Evolutionary conservation across 1,139 yeast genomes (phyloP).

Genomic region (Pichia sp.): DNA sequence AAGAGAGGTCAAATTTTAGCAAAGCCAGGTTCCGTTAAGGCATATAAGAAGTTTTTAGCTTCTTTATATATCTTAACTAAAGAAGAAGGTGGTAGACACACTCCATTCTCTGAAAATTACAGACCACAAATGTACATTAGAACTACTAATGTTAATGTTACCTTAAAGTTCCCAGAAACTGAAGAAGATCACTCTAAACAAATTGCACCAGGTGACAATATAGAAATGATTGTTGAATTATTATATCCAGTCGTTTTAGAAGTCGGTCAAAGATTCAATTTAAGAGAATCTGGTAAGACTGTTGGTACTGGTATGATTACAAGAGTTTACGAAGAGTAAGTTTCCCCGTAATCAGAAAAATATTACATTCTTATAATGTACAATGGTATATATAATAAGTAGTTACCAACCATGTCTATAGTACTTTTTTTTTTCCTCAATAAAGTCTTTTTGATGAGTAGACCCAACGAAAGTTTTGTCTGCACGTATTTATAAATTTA

Average conservation of each 20-base stretch:
- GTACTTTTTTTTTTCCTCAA: too few relatives aligned
- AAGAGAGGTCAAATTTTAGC: constrained; percentile 97
- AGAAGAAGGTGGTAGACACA: constrained; percentile 99
- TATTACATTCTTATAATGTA: too few relatives aligned
- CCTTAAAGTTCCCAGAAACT: constrained; percentile 86
- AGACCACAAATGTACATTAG: constrained; percentile 97
- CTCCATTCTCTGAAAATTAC: constrained; percentile 94
- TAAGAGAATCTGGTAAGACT: constrained; percentile 99
- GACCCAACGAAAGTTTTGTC: too few relatives aligned
- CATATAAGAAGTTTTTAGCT: constrained; percentile 91
- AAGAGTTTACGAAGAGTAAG: constrained; percentile 67
- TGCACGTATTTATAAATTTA: too few relatives aligned
- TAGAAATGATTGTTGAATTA: constrained; percentile 91
- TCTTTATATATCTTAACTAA: constrained; percentile 87
- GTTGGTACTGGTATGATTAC: constrained; percentile 98
- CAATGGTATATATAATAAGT: too few relatives aligned
- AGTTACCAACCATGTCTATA: constrained; percentile 14
- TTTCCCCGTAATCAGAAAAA: too few relatives aligned
- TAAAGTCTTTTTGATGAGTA: too few relatives aligned
- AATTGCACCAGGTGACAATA: constrained; percentile 98
- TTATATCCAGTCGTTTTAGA: constrained; percentile 92
- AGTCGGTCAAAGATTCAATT: constrained; percentile 95
- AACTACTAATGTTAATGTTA: constrained; percentile 93
- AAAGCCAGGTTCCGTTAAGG: constrained; percentile 86
- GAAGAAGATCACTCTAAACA: constrained; percentile 81